A percentile compares a stretch with the other conserved stretches of the same genome.
phyloP scores from a whole-genome alignment of 495 filamentous ascomycete species.

The Tuber magnatum region DNA sequence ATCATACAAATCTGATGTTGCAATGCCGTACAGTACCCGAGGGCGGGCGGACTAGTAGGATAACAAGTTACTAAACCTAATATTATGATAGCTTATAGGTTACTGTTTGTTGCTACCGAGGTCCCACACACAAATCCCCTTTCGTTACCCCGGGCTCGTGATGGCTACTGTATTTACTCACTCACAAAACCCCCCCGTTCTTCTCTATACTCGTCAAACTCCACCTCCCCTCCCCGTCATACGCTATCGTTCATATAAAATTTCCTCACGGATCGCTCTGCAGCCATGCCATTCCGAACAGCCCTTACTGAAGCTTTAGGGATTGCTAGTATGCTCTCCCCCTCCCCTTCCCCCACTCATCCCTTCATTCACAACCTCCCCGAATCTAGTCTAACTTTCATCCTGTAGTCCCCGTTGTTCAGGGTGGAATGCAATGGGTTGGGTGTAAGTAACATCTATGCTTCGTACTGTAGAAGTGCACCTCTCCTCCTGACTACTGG shows the following conservation, averaged over 20 bases:
- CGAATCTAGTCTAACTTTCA: neutral
- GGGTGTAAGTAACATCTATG: constrained; percentile 21
- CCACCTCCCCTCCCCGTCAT: neutral
- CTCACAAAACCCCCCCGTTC: neutral
- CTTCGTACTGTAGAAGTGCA: neutral
- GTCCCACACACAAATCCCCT: neutral
- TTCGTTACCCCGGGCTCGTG: neutral
- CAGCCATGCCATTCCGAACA: constrained; percentile 82
- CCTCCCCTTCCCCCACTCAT: neutral
- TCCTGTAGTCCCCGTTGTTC: constrained; percentile 76
- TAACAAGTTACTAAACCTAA: no score
- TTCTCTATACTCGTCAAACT: neutral
- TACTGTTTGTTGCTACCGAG: neutral
- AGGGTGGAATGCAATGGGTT: constrained; percentile 93
- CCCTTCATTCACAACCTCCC: constrained; percentile 4
- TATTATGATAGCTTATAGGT: no score
- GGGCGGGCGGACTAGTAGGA: no score
- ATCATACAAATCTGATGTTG: no score
- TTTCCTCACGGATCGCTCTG: neutral
- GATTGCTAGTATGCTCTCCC: constrained; percentile 58
- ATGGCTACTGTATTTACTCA: neutral
- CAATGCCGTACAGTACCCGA: no score
- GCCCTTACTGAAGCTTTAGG: constrained; percentile 81
- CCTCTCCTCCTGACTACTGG: constrained; percentile 41
- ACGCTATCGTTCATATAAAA: neutral